Percentiles rank a stretch among this genome's conserved stretches.
Conservation (phyloP, 495 filamentous ascomycete genomes). For the Aspergillus wentii region DNA sequence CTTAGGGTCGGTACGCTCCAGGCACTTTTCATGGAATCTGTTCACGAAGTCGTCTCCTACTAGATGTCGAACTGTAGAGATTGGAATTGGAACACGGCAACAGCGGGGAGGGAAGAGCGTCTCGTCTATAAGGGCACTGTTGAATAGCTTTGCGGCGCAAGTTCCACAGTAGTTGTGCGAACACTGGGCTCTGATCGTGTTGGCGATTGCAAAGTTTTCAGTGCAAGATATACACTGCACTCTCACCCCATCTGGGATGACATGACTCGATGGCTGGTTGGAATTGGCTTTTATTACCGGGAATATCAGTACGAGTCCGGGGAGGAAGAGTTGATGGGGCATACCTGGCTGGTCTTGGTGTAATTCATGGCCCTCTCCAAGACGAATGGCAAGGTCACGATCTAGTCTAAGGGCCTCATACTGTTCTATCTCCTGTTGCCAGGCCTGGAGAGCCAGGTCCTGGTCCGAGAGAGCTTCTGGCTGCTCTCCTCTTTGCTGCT, state of each 20-base stretch:
- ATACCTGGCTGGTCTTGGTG: too few relatives aligned
- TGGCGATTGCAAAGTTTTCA: not conserved
- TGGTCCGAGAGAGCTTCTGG: too few relatives aligned
- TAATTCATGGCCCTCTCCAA: too few relatives aligned
- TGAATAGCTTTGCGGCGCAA: constrained; percentile 27
- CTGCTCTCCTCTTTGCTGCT: too few relatives aligned
- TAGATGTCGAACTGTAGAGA: constrained; percentile 8
- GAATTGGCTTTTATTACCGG: too few relatives aligned
- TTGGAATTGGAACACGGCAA: constrained; percentile 21
- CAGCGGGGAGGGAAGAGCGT: constrained; percentile 35
- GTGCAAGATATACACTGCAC: constrained; percentile 11
- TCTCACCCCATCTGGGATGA: too few relatives aligned
- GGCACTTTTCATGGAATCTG: constrained; percentile 11
- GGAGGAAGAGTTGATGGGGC: too few relatives aligned
- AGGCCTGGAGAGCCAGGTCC: too few relatives aligned
- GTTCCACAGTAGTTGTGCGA: constrained; percentile 28
- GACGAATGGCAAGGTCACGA: not conserved
- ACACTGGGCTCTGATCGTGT: constrained; percentile 21
- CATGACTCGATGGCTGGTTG: too few relatives aligned
- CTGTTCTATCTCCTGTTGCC: too few relatives aligned
- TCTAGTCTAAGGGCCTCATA: too few relatives aligned
- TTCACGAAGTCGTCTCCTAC: constrained; percentile 8
- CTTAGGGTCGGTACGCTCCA: constrained; percentile 20
- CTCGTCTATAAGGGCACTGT: constrained; percentile 21
- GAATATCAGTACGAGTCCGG: too few relatives aligned